A percentile compares a stretch with the other conserved stretches of the same genome.
These are phyloP conservation scores for Clathrospora elynae DNA, from an alignment of 2,329 filamentous ascomycete genomes.

Conservation along the genomic window DNA sequence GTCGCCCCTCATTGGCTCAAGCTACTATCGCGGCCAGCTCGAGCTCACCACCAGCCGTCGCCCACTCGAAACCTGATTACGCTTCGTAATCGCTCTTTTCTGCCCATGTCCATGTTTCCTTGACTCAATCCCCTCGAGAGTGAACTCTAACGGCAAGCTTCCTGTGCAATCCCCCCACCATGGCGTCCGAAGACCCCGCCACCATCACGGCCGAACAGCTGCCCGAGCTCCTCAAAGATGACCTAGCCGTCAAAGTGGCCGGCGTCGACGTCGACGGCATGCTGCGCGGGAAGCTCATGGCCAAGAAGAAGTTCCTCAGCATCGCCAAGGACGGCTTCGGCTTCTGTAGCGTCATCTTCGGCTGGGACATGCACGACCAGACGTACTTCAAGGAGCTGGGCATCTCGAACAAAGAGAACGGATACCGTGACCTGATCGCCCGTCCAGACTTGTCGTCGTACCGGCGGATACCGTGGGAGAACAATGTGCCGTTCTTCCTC, in stretches of 20 bases:
- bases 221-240: constrained; percentile 68
- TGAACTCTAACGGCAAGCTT: background rate
- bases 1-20: constrained; percentile 38
- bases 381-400: constrained; percentile 84
- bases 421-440: constrained; percentile 84
- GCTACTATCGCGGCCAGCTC: constrained; percentile 22
- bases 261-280: constrained; percentile 87
- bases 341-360: constrained; percentile 92
- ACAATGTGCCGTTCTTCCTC: constrained; percentile 82
- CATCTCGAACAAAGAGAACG: constrained; percentile 89
- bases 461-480: constrained; percentile 88
- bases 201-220: constrained; percentile 68
- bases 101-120: constrained; percentile 6
- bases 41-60: constrained; percentile 5
- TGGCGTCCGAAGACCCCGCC: constrained; percentile 26
- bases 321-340: constrained; percentile 82
- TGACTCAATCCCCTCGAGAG: background rate
- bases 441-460: constrained; percentile 78
- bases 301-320: constrained; percentile 89
- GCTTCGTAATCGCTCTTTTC: background rate
- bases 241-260: constrained; percentile 83
- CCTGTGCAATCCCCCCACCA: constrained; percentile 6
- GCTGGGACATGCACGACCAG: constrained; percentile 96
- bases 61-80: constrained; percentile 16
- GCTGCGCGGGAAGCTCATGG: constrained; percentile 86